phyloP scores from a whole-genome alignment of 2,329 filamentous ascomycete species.

The Penicillium paneum region DNA sequence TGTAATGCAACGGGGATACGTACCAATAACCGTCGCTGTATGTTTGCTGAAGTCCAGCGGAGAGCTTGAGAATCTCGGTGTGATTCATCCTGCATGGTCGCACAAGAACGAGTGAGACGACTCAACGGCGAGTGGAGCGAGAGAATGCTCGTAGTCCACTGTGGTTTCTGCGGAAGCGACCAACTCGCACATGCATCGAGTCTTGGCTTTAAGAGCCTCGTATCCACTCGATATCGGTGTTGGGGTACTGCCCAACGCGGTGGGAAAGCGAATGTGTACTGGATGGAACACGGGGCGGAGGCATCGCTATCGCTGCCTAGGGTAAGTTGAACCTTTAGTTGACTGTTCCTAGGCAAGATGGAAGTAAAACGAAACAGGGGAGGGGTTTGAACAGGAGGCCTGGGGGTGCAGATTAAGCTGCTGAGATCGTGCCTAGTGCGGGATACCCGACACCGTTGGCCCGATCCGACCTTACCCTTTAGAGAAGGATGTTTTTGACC shows the following conservation, averaged over 20 bases:
- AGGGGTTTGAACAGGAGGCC: neutral
- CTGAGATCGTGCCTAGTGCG: neutral
- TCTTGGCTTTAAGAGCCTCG: neutral
- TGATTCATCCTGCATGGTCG: neutral
- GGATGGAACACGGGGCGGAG: neutral
- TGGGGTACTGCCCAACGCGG: neutral
- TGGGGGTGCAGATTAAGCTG: constrained; percentile 1
- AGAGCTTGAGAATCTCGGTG: neutral
- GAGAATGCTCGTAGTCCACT: neutral
- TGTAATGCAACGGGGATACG: neutral
- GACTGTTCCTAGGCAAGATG: neutral
- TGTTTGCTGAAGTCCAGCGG: neutral
- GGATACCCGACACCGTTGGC: constrained; percentile 2
- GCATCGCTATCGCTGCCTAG: neutral
- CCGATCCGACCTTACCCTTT: constrained; percentile 4
- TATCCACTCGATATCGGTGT: neutral
- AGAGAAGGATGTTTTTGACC: neutral
- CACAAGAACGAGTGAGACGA: neutral
- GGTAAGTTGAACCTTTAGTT: neutral
- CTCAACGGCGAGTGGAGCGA: neutral
- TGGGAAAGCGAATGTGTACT: neutral
- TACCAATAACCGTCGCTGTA: neutral
- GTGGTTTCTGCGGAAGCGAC: neutral
- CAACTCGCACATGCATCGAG: neutral
- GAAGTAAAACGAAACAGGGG: neutral